These are phyloP conservation scores for Acer yangbiense DNA, from an alignment of 345 rosid species.

Conservation along the genomic window DNA sequence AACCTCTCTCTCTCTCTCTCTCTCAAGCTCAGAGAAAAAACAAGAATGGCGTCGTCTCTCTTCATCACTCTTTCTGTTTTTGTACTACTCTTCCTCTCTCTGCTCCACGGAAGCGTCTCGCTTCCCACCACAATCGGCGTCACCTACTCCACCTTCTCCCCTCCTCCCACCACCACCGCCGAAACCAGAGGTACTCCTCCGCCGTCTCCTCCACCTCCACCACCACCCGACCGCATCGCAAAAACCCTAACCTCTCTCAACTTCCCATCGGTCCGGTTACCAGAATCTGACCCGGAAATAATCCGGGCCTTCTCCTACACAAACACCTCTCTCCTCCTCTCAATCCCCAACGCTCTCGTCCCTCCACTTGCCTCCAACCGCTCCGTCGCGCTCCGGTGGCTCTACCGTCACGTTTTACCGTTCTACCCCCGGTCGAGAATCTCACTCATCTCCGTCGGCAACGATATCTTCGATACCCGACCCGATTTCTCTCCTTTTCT, in stretches of 20 bases:
- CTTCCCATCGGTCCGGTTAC: conserved; percentile 59
- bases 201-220: conserved; percentile 23
- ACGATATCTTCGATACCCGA: conserved; percentile 50
- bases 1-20: neutral
- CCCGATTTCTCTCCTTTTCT: conserved; percentile 50
- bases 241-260: conserved; percentile 45
- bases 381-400: conserved; percentile 71
- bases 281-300: conserved; percentile 55
- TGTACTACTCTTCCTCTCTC: conserved; percentile 19
- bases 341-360: conserved; percentile 73
- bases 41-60: conserved; percentile 20
- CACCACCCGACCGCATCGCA: conserved; percentile 46
- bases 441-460: conserved; percentile 78
- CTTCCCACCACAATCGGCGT: conserved; percentile 39
- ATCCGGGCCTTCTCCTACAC: conserved; percentile 78
- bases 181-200: conserved; percentile 7
- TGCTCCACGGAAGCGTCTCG: conserved; percentile 29
- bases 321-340: conserved; percentile 77
- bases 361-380: conserved; percentile 77
- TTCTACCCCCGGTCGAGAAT: conserved; percentile 79
- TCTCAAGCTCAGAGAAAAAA: neutral
- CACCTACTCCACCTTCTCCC: conserved; percentile 46
- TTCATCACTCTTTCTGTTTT: conserved; percentile 6
- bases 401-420: conserved; percentile 72
- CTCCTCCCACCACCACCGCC: conserved; percentile 21